Evolutionary conservation across 805 yeast species (phyloP), one percentile per base, ranked within the genome.

Genomic region (Wickerhamiella allomyrinae): DNA sequence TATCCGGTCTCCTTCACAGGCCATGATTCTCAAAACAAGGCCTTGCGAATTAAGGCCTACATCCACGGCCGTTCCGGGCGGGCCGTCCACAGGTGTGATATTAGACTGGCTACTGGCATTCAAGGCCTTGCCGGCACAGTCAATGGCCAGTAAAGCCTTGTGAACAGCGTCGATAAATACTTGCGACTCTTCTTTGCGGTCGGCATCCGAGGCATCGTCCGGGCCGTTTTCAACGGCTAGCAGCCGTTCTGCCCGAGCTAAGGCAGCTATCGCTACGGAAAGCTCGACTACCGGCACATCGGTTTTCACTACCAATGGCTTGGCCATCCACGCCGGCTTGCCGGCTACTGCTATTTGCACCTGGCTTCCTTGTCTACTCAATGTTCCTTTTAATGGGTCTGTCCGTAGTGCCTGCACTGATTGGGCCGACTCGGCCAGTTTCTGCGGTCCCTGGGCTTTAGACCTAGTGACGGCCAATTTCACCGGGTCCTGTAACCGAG

Each of bases 401-500:
- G n/a, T 24, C 13, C 13, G 9, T n/a, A 24, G 8, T 4, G 5
- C 13, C 29, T 24, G 29, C 10, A n/a, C 29, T 11, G 13, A n/a
- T n/a, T 24, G 29, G n/a, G 29, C 29, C 29, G n/a, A 8, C 29
- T 24, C 29, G 29, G 29, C 29, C 9, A n/a, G 13, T 5, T 24
- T n/a, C 29, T 24, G 29, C 29, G 29, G 13, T 8, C 29, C 29
- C n/a, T 24, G 29, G n/a, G 29, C 17, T 9, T 17, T 14, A 11
- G 36, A 34, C 36, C 21, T 11, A 5, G 36, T 34, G n/a, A 34
- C 36, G 6, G 36, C 36, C 14, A 34, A 23, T 14, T 34, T 34
- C 8, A 15, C 20, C n/a, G 36, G 23, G 5, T 13, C 23, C 20
- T 14, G 23, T 7, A 34, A n/a, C 36, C 36, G 21, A 3, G 14